Evolutionary conservation across 1,284 basidiomycete species (phyloP), one percentile per base, ranked within the genome.

Genomic region (Amylostereum chailletii): DNA sequence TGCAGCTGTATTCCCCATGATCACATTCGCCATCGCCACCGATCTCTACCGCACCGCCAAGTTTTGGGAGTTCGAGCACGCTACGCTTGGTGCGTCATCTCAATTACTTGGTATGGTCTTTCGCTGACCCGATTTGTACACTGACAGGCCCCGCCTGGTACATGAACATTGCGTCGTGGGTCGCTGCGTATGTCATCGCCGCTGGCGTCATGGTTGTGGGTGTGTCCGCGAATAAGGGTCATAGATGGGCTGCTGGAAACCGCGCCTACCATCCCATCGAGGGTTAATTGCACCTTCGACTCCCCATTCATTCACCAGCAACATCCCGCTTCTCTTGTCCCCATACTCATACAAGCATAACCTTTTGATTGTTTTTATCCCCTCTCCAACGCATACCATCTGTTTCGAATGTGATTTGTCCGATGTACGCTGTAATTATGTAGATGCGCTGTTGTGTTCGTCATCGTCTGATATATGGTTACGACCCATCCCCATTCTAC

Each of bases 241-340:
- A 83, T 56, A 68, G 66, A 50, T 89, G 86, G 86, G 85, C 85
- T 42, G 86, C 86, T 38, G 85, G 85, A 45, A 83, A 84, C 57
- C 72, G 84, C 50, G 76, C 78, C 6, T 87, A 88, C 59, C 67
- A 63, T 36, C 75, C 71, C 19, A 82, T 86, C 45, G 44, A 55
- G 33, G 64, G 54, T 42, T 19, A 42, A 39, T 4, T 56, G 32
- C 51, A 48, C 41, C 9, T 34, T 11, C 30, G n/a, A 3, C 8
- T 31, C 1, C 7, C 43, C 33, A 32, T 26, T n/a, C 19, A 19
- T 19, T 19, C 19, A 19, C 19, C 19, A 19, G 19, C 19, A 19
- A 19, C 19, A 19, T 19, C 19, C 19, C 19, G 1, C 19, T 19
- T 19, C 19, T 19, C 19, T 19, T 19, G 19, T 19, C 19, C 19